A percentile compares a stretch with the other conserved stretches of the same genome.
phyloP scores from a whole-genome alignment of 768 basidiomycete genomes.

The Tulasnella sp. region DNA sequence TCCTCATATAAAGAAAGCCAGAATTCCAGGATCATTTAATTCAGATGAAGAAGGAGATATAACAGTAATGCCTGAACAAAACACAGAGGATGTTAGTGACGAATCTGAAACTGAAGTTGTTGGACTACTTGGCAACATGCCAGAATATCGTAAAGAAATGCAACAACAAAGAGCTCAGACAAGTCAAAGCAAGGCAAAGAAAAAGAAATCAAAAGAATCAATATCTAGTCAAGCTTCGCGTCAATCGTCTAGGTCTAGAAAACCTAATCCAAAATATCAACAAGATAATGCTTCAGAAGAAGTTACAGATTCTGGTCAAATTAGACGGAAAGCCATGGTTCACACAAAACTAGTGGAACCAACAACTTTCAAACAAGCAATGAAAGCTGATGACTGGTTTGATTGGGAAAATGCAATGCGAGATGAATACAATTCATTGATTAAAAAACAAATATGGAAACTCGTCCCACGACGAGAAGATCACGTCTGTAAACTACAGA shows the following conservation, averaged over 20 bases:
- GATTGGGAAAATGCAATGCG: slow-evolving; percentile 3
- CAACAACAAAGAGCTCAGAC: neutral
- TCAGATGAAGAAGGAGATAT: no score
- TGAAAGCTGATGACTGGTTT: slow-evolving; percentile 16
- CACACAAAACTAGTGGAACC: slow-evolving; percentile 9
- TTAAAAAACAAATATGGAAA: slow-evolving; percentile 17
- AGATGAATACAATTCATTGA: neutral
- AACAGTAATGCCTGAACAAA: no score
- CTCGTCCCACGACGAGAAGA: slow-evolving; percentile 16
- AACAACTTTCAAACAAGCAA: slow-evolving; percentile 16
- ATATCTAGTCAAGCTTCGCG: no score
- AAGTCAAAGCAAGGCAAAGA: neutral
- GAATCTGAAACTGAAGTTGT: no score
- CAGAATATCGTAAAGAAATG: neutral
- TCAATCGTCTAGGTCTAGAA: no score
- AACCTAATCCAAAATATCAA: no score
- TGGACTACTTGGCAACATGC: neutral
- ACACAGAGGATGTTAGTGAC: no score
- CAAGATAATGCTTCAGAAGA: neutral
- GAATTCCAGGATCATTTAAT: no score
- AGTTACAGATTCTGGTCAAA: neutral
- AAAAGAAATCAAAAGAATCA: neutral
- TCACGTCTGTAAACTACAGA: no score
- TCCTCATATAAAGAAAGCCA: no score
- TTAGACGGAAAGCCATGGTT: neutral